These are phyloP conservation scores for Flaveria trinervia DNA, from an alignment of 129 eudicot genomes.

Conservation along the genomic window DNA sequence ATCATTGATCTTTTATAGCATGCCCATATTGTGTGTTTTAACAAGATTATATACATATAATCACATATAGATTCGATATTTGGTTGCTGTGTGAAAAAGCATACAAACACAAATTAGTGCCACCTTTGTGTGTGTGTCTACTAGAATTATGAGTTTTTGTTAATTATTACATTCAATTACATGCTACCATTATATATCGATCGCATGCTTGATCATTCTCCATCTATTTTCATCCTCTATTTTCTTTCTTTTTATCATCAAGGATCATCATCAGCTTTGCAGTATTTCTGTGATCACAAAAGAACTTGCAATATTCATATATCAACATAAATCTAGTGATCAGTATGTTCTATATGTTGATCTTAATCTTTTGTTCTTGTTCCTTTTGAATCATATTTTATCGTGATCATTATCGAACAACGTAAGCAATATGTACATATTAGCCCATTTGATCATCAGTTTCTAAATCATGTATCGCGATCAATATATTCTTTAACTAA, in stretches of 20 bases:
- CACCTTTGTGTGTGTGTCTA: conserved; percentile 40
- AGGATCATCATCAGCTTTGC: conserved; percentile 13
- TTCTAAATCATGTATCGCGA: conserved; percentile 3
- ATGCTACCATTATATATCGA: conserved; percentile 19
- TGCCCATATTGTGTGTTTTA: too few species aligned
- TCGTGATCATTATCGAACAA: background rate
- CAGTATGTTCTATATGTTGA: background rate
- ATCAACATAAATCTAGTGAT: background rate
- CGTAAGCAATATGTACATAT: too few species aligned
- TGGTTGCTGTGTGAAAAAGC: conserved; percentile 28
- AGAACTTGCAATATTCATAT: background rate
- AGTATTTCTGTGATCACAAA: conserved; percentile 17
- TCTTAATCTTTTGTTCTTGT: conserved; percentile 4
- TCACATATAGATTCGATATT: background rate
- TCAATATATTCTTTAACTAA: background rate
- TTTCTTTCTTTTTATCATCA: conserved; percentile 11
- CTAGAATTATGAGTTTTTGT: conserved; percentile 35
- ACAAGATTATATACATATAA: background rate
- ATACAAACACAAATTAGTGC: conserved; percentile 36
- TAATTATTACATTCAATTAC: conserved; percentile 32
- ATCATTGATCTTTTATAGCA: conserved; percentile 27
- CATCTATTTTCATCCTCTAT: conserved; percentile 11
- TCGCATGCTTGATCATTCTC: conserved; percentile 26
- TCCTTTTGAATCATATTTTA: background rate
- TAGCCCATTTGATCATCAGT: background rate